phyloP scores from a whole-genome alignment of 140 eudicot species.

The Stevia rebaudiana region DNA sequence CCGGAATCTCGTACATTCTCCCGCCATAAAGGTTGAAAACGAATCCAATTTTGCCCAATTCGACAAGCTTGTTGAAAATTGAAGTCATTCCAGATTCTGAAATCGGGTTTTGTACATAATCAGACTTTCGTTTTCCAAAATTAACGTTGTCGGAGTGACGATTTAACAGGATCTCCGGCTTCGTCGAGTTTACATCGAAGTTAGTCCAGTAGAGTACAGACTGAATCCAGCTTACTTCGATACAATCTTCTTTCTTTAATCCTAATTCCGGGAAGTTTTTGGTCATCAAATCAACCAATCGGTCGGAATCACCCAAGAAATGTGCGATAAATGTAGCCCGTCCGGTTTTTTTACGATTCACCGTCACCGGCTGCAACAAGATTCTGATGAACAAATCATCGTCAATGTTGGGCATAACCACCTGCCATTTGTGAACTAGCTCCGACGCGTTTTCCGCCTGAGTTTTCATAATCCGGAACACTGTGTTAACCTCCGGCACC shows the following conservation, averaged over 20 bases:
- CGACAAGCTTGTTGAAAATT: constrained; percentile 18
- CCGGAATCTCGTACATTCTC: constrained; percentile 24
- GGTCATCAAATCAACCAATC: constrained; percentile 7
- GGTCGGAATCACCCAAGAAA: constrained; percentile 20
- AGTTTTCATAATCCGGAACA: constrained; percentile 24
- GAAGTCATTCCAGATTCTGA: constrained; percentile 17
- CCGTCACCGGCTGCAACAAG: constrained; percentile 24
- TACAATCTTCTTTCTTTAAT: constrained; percentile 16
- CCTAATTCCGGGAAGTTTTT: constrained; percentile 32
- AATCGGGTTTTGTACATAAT: constrained; percentile 25
- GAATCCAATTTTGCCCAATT: constrained; percentile 17
- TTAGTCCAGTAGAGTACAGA: constrained; percentile 24
- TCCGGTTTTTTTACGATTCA: constrained; percentile 3
- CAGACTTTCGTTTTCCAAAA: constrained; percentile 28
- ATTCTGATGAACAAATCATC: constrained; percentile 20
- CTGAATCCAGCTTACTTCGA: constrained; percentile 27
- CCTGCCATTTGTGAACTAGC: constrained; percentile 17
- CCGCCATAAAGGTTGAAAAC: constrained; percentile 32
- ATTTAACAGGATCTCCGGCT: constrained; percentile 14
- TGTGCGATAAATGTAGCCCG: constrained; percentile 27
- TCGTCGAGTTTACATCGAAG: constrained; percentile 13
- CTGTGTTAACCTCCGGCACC: constrained; percentile 13
- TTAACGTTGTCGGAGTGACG: constrained; percentile 8
- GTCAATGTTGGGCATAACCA: constrained; percentile 5
- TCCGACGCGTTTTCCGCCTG: constrained; percentile 16